These are phyloP conservation scores for Pleurotus giganteus DNA, from an alignment of 768 basidiomycete genomes.

Conservation along the genomic window DNA sequence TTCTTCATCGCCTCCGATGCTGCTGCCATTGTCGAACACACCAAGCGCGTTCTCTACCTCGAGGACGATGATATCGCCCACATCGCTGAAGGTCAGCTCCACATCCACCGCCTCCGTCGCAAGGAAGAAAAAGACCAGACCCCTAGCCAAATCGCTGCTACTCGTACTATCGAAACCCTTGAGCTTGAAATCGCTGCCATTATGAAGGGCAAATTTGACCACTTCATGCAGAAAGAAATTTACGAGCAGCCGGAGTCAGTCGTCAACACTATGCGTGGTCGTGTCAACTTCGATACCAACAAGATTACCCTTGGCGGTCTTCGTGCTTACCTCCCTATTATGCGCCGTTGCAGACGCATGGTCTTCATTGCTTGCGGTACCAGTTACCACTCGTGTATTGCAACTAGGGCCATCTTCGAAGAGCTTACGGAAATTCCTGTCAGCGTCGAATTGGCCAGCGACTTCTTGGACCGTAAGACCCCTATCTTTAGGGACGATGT, in stretches of 20 bases:
- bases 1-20: slow-evolving; percentile 99
- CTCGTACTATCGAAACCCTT: slow-evolving; percentile 95
- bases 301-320: slow-evolving; percentile 93
- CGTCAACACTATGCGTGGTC: slow-evolving; percentile 99
- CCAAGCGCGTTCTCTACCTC: slow-evolving; percentile 96
- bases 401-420: slow-evolving; percentile 96
- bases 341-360: slow-evolving; percentile 90
- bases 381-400: slow-evolving; percentile 95
- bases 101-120: slow-evolving; percentile 96
- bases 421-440: slow-evolving; percentile 99
- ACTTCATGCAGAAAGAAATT: slow-evolving; percentile 99
- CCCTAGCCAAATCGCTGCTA: slow-evolving; percentile 61
- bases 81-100: slow-evolving; percentile 93
- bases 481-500: slow-evolving; percentile 99
- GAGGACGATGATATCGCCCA: slow-evolving; percentile 99
- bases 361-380: slow-evolving; percentile 99
- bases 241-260: slow-evolving; percentile 99
- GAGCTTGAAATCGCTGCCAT: slow-evolving; percentile 99
- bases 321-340: slow-evolving; percentile 92
- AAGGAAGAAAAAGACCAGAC: slow-evolving; percentile 69
- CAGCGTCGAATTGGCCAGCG: slow-evolving; percentile 93
- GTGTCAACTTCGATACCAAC: slow-evolving; percentile 95
- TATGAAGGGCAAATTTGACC: slow-evolving; percentile 99
- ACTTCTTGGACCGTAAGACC: slow-evolving; percentile 98
- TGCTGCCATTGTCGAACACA: slow-evolving; percentile 95